Evolutionary conservation across 495 filamentous ascomycete species (phyloP), one percentile per base, ranked within the genome.

Genomic region (Penicillium daleae): DNA sequence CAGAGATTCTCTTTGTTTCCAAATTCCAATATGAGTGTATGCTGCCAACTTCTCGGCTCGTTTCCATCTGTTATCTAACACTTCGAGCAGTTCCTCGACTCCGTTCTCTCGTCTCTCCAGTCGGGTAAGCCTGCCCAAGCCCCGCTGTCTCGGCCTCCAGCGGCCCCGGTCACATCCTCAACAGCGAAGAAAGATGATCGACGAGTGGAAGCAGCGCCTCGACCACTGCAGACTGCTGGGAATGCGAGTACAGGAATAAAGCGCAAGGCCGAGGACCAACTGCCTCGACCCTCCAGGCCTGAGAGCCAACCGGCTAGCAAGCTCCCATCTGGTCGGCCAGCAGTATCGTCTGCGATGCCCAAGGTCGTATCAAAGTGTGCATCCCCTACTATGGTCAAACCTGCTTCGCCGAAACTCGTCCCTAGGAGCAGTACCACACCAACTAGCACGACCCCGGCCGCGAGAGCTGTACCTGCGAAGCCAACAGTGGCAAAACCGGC

Each of bases 101-200:
- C 85, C 24, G 77, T 86, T 29, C 78, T 86, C 57, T 80, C 83
- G 61, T 84, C 82, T 35, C 78, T 87, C 40, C 76, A 80, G 69
- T 78, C 78, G 70, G 82, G 77, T 46, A 76, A 76, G 50, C 74
- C 74, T 44, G 57, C 76, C 37, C 72, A 69, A 33, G 56, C 69
- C 19, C 71, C 74, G 17, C 62, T 75, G 21, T 65, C 74, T 33
- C 66, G 68, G 21, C 68, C 71, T 48, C 68, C 80, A 55, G 66
- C 71, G 19, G 32, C 72, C 44, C 66, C 71, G 13, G 59, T 63
- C 26, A 62, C 75, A 19, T 67, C 76, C n/a, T 61, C 71, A 7
- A 64, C 50, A 4, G 21, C 63, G 1, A 80, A 70, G 59, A 57
- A 71, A 17, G 72, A 75, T 32, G 65, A 62, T 33, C 73, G 66